These are phyloP conservation scores for Coemansia sp. DNA, from an alignment of 192 early-diverging fungal genomes.

Conservation along the genomic window DNA sequence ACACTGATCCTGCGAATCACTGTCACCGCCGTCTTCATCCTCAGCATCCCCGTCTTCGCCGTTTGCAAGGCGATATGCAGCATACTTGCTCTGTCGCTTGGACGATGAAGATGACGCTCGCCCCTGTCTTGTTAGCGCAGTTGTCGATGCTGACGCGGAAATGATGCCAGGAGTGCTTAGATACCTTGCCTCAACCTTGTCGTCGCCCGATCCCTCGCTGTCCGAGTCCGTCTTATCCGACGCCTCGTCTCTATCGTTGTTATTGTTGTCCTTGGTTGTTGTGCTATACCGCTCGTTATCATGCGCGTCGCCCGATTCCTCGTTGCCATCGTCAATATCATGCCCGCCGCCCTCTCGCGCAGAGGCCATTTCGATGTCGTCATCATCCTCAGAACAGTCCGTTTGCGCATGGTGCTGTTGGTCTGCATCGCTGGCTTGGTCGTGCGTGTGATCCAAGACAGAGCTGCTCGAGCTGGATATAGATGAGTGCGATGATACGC, in stretches of 20 bases:
- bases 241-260: not conserved
- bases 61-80: not conserved
- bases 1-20: not conserved
- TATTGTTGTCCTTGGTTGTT: not conserved
- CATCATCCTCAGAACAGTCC: not conserved
- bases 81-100: conserved; percentile 1
- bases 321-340: conserved; percentile 4
- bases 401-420: not conserved
- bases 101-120: not conserved
- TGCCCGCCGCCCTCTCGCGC: not conserved
- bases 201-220: conserved; percentile 5
- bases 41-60: conserved; percentile 11
- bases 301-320: not conserved
- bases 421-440: not conserved
- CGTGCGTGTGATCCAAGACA: conserved; percentile 19
- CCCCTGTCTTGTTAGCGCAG: not conserved
- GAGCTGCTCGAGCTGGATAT: conserved; percentile 37
- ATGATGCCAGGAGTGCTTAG: conserved; percentile 1
- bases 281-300: not conserved
- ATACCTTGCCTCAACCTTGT: conserved; percentile 3
- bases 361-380: not conserved
- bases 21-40: conserved; percentile 9
- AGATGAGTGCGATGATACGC: conserved; percentile 47
- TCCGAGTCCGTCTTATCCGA: conserved; percentile 4
- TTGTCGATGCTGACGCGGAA: not conserved